These are phyloP conservation scores for Xanthoconium separans DNA, from an alignment of 1,284 basidiomycete species.

Conservation along the genomic window DNA sequence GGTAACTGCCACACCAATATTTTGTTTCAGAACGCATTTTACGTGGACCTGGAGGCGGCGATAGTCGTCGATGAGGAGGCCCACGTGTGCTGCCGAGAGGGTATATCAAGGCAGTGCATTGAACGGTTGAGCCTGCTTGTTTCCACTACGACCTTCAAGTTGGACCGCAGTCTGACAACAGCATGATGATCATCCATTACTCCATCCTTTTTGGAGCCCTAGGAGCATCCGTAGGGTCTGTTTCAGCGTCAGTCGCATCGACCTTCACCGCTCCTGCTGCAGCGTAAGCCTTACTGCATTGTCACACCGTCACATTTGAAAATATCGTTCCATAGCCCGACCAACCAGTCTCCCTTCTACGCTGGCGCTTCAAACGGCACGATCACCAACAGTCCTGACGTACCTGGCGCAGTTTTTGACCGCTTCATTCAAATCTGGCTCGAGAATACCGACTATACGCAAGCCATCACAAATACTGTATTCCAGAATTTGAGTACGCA, in stretches of 20 bases:
- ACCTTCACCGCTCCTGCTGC: slow-evolving; percentile 32
- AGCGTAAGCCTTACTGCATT: slow-evolving; percentile 17
- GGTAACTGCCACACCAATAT: background rate
- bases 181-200: slow-evolving; percentile 16
- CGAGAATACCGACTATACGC: slow-evolving; percentile 56
- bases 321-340: slow-evolving; percentile 22
- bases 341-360: slow-evolving; percentile 29
- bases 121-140: too few relatives aligned
- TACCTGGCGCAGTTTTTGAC: slow-evolving; percentile 50
- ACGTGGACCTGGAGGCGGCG: background rate
- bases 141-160: background rate
- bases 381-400: slow-evolving; percentile 24
- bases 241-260: slow-evolving; percentile 27
- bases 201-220: slow-evolving; percentile 20
- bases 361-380: slow-evolving; percentile 28
- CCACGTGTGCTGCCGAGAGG: slow-evolving; percentile 9
- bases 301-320: background rate
- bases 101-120: slow-evolving; percentile 7
- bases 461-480: slow-evolving; percentile 34
- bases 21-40: background rate
- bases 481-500: slow-evolving; percentile 52
- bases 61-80: background rate
- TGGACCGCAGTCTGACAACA: background rate
- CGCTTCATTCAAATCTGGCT: slow-evolving; percentile 57
- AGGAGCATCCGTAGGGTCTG: slow-evolving; percentile 12